Evolutionary conservation across 768 basidiomycete species (phyloP).

Genomic region (Termitomyces sp.): DNA sequence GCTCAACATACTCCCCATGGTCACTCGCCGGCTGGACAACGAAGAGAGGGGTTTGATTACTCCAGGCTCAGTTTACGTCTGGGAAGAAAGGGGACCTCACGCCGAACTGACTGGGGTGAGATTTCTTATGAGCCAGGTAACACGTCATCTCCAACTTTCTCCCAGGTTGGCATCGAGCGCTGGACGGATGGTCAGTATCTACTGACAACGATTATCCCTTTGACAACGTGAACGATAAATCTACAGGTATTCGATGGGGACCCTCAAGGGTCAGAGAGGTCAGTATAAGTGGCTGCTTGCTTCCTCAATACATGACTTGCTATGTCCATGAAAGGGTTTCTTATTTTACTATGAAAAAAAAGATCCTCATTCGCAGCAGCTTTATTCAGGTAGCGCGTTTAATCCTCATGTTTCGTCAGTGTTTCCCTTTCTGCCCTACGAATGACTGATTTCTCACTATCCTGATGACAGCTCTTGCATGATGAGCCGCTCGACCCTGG

Average conservation of each 20-base stretch:
- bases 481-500: conserved; percentile 38
- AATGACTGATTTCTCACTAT: not conserved
- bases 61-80: conserved; percentile 78
- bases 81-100: conserved; percentile 77
- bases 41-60: conserved; percentile 68
- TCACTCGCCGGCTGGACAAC: conserved; percentile 68
- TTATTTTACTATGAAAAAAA: conserved; percentile 78
- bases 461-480: conserved; percentile 19
- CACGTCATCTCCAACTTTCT: conserved; percentile 1
- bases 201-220: not conserved
- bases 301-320: conserved; percentile 3
- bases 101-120: conserved; percentile 69
- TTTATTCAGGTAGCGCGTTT: conserved; percentile 44
- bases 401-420: conserved; percentile 25
- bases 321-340: conserved; percentile 49
- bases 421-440: not conserved
- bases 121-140: conserved; percentile 2
- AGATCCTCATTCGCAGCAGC: conserved; percentile 36
- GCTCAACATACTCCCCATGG: conserved; percentile 66
- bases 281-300: conserved; percentile 14
- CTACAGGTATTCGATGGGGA: conserved; percentile 64
- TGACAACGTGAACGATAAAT: not conserved
- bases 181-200: conserved; percentile 67
- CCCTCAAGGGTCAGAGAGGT: conserved; percentile 78
- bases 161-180: conserved; percentile 71